These are phyloP conservation scores for Alternaria solani DNA, from an alignment of 2,329 filamentous ascomycete species.

Conservation along the genomic window DNA sequence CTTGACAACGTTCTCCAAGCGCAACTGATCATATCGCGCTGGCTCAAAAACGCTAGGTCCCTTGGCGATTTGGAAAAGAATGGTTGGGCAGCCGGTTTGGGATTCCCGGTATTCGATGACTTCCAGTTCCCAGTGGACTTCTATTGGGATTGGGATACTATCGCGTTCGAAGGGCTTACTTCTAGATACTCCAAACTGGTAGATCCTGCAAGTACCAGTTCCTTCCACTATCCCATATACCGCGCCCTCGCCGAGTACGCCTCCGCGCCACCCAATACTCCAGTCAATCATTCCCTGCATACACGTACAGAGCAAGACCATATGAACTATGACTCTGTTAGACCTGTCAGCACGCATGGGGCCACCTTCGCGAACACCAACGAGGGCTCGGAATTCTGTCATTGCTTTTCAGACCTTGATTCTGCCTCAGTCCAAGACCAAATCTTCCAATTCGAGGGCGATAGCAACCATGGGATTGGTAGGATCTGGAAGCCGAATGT, in stretches of 20 bases:
- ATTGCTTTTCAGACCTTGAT: background rate
- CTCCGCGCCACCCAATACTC: background rate
- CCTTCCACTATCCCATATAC: background rate
- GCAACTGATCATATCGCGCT: background rate
- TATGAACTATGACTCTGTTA: background rate
- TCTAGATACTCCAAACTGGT: background rate
- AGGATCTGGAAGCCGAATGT: background rate
- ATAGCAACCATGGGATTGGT: background rate
- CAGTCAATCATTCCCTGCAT: background rate
- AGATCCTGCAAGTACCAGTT: background rate
- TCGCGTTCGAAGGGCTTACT: background rate
- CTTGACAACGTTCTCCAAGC: background rate
- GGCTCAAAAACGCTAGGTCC: background rate
- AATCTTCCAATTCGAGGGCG: background rate
- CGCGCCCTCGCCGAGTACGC: background rate
- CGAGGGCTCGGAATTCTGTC: background rate
- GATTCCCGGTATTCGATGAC: background rate
- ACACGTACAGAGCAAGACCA: background rate
- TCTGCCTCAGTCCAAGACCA: background rate
- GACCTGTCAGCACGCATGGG: background rate
- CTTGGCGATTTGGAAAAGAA: background rate
- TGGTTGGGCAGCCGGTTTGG: slow-evolving; percentile 5
- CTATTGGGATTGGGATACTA: background rate
- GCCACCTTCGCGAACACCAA: background rate
- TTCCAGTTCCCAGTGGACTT: background rate